Evolutionary conservation across 164 flowering plant species (phyloP), one percentile per base, ranked within the genome.

Genomic region (Vitis rupestris): DNA sequence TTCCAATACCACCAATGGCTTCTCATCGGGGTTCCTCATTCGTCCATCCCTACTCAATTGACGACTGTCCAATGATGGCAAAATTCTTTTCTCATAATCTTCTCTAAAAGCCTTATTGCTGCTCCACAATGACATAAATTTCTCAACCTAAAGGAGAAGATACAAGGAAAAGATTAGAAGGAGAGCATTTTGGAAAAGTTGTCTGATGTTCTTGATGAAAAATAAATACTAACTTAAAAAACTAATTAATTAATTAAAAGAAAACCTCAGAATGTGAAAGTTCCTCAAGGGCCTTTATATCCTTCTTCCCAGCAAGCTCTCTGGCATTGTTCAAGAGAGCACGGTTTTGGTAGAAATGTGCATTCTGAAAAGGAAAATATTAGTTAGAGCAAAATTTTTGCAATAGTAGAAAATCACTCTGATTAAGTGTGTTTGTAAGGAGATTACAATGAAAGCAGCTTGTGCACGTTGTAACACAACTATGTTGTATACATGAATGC

Each of bases 11-110:
- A 85, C 79, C 71, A 95, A 63, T 19, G 86, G 90, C 78, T 90
- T 92, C 78, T 91, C 98, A 70, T 83, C 91, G 8, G 90, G 89
- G 74, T 92, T 92, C 76, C 97, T 87, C 56, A 87, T 85, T 50
- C 98, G 80, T 14, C 97, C 97, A 78, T 94, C 99, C 75, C 87
- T 81, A 58, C 97, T 86, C 85, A 92, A 64, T 52, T 84, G 94
- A 2, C 97, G 86, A 50, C 27, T 67, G 51, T 94, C 99, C 71
- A 95, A 81, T 9, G 98, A 90, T n/a, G 73, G 61, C 79, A 91
- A 71, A 61, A 88, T 78, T 80, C 93, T 87, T 74, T 73, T 87
- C 78, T 86, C 90, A 72, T 95, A 95, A 77, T 92, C 96, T 72
- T 83, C 92, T 74, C 99, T 81, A 64, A 92, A 83, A 9, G 83